Conservation (phyloP, 148 eudicot genomes). For the Dianthus caryophyllus region DNA sequence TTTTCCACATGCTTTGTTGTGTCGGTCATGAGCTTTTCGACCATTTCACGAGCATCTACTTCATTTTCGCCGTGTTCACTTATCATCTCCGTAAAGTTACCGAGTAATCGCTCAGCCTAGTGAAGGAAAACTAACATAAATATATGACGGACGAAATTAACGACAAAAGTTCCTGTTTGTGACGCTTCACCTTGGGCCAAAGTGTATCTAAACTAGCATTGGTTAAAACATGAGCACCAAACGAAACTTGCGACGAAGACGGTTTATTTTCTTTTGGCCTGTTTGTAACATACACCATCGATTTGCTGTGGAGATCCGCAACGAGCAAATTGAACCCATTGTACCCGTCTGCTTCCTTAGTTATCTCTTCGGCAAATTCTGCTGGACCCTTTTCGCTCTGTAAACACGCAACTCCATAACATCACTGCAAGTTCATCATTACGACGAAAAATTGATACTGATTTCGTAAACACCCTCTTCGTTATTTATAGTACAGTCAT, state of each 20-base stretch:
- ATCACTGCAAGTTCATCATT: background rate
- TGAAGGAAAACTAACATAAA: background rate
- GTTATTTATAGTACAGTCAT: no score
- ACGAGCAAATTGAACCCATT: conserved; percentile 73
- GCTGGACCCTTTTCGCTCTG: conserved; percentile 58
- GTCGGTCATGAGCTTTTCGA: conserved; percentile 58
- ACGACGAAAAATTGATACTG: no score
- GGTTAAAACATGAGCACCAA: conserved; percentile 76
- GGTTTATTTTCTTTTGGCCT: conserved; percentile 48
- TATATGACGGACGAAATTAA: background rate
- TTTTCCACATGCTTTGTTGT: conserved; percentile 52
- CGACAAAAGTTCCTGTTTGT: background rate
- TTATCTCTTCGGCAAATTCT: conserved; percentile 61
- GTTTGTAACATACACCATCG: conserved; percentile 75
- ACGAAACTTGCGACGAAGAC: conserved; percentile 39
- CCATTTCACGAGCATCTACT: conserved; percentile 39
- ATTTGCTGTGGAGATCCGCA: conserved; percentile 51
- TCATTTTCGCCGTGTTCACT: conserved; percentile 28
- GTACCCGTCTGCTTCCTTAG: conserved; percentile 49
- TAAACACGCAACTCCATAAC: conserved; percentile 8
- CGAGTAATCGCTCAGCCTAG: conserved; percentile 54
- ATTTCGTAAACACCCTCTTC: no score
- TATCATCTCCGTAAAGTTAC: conserved; percentile 44
- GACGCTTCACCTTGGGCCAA: conserved; percentile 66
- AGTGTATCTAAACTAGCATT: conserved; percentile 72